Percentiles rank a stretch among this genome's conserved stretches.
Evolutionary conservation across 2,329 filamentous ascomycete species (phyloP).

Genomic region (Grosmannia huntii): DNA sequence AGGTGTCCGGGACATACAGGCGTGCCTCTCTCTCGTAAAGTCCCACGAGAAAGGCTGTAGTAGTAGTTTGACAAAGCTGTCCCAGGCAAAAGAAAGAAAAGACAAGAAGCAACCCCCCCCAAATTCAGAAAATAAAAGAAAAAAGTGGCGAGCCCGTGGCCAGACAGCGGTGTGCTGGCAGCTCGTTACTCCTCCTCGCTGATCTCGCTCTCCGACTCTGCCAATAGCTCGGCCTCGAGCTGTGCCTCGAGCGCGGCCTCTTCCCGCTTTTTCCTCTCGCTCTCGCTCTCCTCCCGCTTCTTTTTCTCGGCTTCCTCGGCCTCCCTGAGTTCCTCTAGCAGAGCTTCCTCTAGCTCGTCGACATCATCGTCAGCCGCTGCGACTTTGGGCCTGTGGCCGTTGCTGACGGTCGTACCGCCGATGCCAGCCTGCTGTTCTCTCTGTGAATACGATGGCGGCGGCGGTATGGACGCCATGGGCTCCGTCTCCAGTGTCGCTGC

Average conservation of each 20-base stretch:
- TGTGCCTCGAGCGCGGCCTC: slow-evolving; percentile 20
- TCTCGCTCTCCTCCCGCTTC: slow-evolving; percentile 23
- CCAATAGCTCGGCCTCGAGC: slow-evolving; percentile 44
- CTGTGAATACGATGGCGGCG: neutral
- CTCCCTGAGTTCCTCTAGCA: slow-evolving; percentile 8
- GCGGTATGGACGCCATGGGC: neutral
- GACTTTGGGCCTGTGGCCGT: neutral
- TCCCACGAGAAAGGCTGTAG: too few species aligned
- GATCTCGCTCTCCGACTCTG: slow-evolving; percentile 49
- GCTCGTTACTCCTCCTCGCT: slow-evolving; percentile 47
- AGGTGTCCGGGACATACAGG: too few species aligned
- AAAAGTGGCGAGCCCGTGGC: neutral
- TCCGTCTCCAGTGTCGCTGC: neutral
- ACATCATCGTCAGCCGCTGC: slow-evolving; percentile 14
- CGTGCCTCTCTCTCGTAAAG: too few species aligned
- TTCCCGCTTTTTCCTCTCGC: neutral
- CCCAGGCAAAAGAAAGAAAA: too few species aligned
- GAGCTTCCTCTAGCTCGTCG: slow-evolving; percentile 9
- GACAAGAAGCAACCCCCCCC: too few species aligned
- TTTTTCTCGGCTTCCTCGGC: slow-evolving; percentile 31
- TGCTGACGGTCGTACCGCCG: neutral
- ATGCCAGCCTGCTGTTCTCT: neutral
- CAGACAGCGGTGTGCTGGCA: too few species aligned
- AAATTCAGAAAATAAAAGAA: neutral
- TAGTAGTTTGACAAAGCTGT: too few species aligned